These are phyloP conservation scores for Alternaria panax DNA, from an alignment of 2,329 filamentous ascomycete genomes.

Conservation along the genomic window DNA sequence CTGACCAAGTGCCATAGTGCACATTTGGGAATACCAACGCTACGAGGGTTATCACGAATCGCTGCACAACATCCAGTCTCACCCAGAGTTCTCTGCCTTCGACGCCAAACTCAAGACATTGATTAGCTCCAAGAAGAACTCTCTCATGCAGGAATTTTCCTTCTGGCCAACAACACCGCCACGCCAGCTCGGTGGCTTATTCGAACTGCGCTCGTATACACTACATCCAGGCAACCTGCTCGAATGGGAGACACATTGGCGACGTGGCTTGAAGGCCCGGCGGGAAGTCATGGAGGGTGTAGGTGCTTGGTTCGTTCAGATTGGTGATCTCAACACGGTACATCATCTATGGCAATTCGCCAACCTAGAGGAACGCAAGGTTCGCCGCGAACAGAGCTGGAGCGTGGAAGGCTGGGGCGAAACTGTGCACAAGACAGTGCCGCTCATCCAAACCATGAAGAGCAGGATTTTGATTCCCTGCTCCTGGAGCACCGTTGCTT, in stretches of 20 bases:
- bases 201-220: slow-evolving; percentile 96
- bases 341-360: slow-evolving; percentile 99
- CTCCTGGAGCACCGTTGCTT: slow-evolving; percentile 94
- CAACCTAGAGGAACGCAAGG: slow-evolving; percentile 90
- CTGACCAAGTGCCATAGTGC: slow-evolving; percentile 66
- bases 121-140: slow-evolving; percentile 83
- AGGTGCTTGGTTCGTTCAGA: slow-evolving; percentile 98
- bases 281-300: slow-evolving; percentile 98
- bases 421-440: slow-evolving; percentile 98
- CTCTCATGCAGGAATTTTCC: slow-evolving; percentile 98
- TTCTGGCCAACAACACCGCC: slow-evolving; percentile 98
- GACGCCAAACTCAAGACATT: slow-evolving; percentile 84
- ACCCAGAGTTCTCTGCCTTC: slow-evolving; percentile 84
- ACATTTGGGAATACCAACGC: slow-evolving; percentile 99
- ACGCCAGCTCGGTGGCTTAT: slow-evolving; percentile 86
- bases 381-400: slow-evolving; percentile 94
- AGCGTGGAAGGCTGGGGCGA: slow-evolving; percentile 93
- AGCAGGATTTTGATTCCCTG: slow-evolving; percentile 91
- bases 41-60: slow-evolving; percentile 96
- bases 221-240: slow-evolving; percentile 93
- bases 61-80: slow-evolving; percentile 80
- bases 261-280: slow-evolving; percentile 86
- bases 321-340: slow-evolving; percentile 96
- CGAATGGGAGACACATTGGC: slow-evolving; percentile 99
- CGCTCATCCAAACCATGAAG: slow-evolving; percentile 96